These are phyloP conservation scores for Bruguiera hainesii DNA, from an alignment of 441 rosid species.

Conservation along the genomic window DNA sequence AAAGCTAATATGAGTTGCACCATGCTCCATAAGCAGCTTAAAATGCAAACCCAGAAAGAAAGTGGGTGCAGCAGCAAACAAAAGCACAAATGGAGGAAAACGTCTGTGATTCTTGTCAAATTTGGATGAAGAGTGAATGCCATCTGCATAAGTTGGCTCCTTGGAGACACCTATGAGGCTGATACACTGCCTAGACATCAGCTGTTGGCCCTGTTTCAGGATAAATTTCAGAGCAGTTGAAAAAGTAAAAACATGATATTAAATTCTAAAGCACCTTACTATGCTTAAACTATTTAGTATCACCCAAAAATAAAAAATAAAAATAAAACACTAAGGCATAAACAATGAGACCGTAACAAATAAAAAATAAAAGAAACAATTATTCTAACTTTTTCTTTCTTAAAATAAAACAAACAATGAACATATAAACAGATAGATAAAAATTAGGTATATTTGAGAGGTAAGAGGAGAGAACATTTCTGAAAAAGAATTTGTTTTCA, in stretches of 20 bases:
- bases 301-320: neutral
- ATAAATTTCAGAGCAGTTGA: conserved; percentile 20
- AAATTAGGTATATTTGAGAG: no score
- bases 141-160: conserved; percentile 27
- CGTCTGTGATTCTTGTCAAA: conserved; percentile 31
- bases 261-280: neutral
- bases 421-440: neutral
- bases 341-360: neutral
- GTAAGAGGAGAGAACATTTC: neutral
- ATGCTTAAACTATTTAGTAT: neutral
- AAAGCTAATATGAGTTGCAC: conserved; percentile 29
- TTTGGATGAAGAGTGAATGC: conserved; percentile 24
- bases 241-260: neutral
- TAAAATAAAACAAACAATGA: no score
- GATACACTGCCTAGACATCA: conserved; percentile 35
- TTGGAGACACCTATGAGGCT: conserved; percentile 31
- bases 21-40: conserved; percentile 57
- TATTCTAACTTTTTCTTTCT: no score
- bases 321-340: neutral
- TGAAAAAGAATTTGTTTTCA: neutral
- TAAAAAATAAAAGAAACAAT: neutral
- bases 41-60: conserved; percentile 60
- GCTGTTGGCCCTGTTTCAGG: conserved; percentile 43
- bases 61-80: conserved; percentile 59
- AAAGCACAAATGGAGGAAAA: conserved; percentile 44